Conservation (phyloP, 768 basidiomycete species). For the Lepiota brunneoincarnata region DNA sequence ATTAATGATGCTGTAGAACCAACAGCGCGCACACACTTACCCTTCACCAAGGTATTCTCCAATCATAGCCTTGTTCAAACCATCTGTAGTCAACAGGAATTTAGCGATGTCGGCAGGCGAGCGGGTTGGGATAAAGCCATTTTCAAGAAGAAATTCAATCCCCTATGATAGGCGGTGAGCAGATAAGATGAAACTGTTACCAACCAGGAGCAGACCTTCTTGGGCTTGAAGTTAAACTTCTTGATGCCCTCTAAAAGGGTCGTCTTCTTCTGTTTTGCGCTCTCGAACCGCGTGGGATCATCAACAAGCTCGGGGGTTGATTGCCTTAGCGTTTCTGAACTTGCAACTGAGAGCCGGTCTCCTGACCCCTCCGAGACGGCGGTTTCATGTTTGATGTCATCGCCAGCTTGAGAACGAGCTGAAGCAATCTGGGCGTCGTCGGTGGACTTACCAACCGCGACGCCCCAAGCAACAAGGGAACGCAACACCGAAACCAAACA, state of each 20-base stretch:
- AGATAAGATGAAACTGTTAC: neutral
- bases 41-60: constrained; percentile 98
- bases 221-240: constrained; percentile 99
- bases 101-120: constrained; percentile 76
- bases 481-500: constrained; percentile 86
- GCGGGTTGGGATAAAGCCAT: constrained; percentile 77
- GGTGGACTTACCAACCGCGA: constrained; percentile 42
- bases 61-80: constrained; percentile 92
- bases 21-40: constrained; percentile 42
- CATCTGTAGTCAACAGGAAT: constrained; percentile 87
- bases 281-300: constrained; percentile 91
- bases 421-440: constrained; percentile 40
- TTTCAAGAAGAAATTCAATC: constrained; percentile 82
- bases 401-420: constrained; percentile 44
- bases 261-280: constrained; percentile 94
- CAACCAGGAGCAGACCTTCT: constrained; percentile 56
- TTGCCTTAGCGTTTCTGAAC: constrained; percentile 57
- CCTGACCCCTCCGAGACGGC: constrained; percentile 54
- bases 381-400: constrained; percentile 52
- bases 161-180: constrained; percentile 50
- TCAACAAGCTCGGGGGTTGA: constrained; percentile 81
- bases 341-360: constrained; percentile 51
- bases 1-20: neutral
- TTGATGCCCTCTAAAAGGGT: constrained; percentile 92
- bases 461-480: constrained; percentile 92